A percentile compares a stretch with the other conserved stretches of the same genome.
Evolutionary conservation across 352 stramenopile species (phyloP).

Genomic region (Phytopythium delawarense): DNA sequence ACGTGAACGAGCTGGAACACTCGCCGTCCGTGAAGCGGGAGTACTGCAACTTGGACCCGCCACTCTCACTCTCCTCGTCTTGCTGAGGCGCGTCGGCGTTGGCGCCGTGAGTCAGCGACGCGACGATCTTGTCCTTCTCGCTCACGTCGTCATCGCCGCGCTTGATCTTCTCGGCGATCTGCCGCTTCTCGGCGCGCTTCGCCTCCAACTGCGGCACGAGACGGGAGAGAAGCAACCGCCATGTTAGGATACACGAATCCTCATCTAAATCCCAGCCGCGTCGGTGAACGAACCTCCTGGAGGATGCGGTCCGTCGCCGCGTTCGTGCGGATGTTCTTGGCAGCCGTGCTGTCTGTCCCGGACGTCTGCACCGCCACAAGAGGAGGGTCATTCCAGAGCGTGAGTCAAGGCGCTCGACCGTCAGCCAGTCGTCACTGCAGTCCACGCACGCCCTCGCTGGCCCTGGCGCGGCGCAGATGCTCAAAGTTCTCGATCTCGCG

Average conservation of each 20-base stretch:
- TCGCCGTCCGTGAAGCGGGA: slow-evolving; percentile 88
- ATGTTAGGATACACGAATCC: too few species aligned
- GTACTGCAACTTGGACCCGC: slow-evolving; percentile 40
- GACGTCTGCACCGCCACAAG: slow-evolving; percentile 10
- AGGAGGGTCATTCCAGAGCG: background rate
- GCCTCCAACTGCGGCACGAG: slow-evolving; percentile 43
- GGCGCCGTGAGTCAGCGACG: slow-evolving; percentile 57
- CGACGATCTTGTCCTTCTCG: slow-evolving; percentile 74
- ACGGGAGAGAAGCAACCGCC: background rate
- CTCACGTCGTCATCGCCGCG: slow-evolving; percentile 48
- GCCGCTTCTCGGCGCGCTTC: slow-evolving; percentile 56
- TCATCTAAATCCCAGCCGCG: too few species aligned
- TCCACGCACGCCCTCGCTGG: slow-evolving; percentile 27
- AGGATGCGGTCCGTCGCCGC: slow-evolving; percentile 81
- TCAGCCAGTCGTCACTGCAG: background rate
- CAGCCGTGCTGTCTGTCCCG: slow-evolving; percentile 10
- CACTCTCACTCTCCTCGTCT: slow-evolving; percentile 3
- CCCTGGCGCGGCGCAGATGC: slow-evolving; percentile 85
- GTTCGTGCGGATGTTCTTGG: slow-evolving; percentile 75
- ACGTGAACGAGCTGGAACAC: slow-evolving; percentile 94
- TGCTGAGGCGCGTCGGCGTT: slow-evolving; percentile 1
- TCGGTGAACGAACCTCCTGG: slow-evolving; percentile 38
- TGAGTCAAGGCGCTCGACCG: background rate
- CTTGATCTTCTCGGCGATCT: slow-evolving; percentile 64
- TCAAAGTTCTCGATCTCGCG: slow-evolving; percentile 98